These are phyloP conservation scores for Phytophthora megakarya DNA, from an alignment of 352 stramenopile genomes.

Conservation along the genomic window DNA sequence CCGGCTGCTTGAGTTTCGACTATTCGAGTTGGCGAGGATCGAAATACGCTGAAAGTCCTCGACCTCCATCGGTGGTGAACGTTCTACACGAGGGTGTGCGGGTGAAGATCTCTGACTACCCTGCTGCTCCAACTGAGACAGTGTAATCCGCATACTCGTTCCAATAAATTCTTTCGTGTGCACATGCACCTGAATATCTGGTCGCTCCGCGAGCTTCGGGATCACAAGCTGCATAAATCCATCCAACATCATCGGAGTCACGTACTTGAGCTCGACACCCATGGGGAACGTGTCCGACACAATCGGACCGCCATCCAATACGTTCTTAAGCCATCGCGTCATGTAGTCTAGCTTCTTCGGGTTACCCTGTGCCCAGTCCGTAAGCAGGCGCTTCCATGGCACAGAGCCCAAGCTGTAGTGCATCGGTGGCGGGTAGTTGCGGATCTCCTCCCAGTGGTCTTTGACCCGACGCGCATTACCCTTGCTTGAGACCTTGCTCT, in stretches of 20 bases:
- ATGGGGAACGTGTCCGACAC: slow-evolving; percentile 89
- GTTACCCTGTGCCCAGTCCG: slow-evolving; percentile 88
- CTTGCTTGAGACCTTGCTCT: slow-evolving; percentile 72
- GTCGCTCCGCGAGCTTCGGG: slow-evolving; percentile 81
- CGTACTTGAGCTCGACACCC: slow-evolving; percentile 89
- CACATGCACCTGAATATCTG: slow-evolving; percentile 86
- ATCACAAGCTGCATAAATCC: slow-evolving; percentile 91
- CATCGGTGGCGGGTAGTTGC: slow-evolving; percentile 81
- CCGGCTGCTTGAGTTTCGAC: slow-evolving; percentile 40
- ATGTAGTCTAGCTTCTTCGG: slow-evolving; percentile 92
- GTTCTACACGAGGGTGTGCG: slow-evolving; percentile 34
- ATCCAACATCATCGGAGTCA: slow-evolving; percentile 91
- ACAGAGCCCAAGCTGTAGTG: slow-evolving; percentile 85
- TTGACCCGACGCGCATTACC: slow-evolving; percentile 84
- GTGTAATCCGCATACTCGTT: slow-evolving; percentile 89
- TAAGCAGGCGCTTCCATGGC: slow-evolving; percentile 86
- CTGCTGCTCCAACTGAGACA: slow-evolving; percentile 63
- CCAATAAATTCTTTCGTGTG: slow-evolving; percentile 92
- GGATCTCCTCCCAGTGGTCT: slow-evolving; percentile 90
- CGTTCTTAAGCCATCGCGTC: slow-evolving; percentile 89
- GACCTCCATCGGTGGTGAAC: slow-evolving; percentile 51
- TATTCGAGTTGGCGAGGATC: slow-evolving; percentile 53
- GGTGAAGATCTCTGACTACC: slow-evolving; percentile 3
- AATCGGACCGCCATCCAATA: slow-evolving; percentile 82
- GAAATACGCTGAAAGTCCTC: slow-evolving; percentile 77